Evolutionary conservation across 1,284 basidiomycete species (phyloP).

Genomic region (Cryptococcus sp.): DNA sequence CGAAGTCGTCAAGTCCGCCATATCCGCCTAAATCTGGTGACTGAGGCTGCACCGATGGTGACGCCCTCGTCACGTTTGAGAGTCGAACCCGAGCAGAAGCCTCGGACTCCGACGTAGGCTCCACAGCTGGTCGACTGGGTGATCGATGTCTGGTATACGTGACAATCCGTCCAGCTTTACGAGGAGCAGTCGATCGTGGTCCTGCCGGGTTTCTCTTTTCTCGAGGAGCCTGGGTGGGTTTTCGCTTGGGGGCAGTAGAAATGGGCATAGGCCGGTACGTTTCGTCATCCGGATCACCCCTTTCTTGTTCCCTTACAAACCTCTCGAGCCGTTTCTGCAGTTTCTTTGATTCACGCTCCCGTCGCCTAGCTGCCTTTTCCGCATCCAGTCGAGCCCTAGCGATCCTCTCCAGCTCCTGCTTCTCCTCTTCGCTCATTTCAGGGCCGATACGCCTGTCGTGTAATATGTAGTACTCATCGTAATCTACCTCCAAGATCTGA

Average conservation of each 20-base stretch:
- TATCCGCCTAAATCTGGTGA: too few species aligned
- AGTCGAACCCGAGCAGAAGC: not conserved
- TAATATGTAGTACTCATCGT: conserved; percentile 35
- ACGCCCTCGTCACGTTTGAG: too few species aligned
- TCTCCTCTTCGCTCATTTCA: conserved; percentile 13
- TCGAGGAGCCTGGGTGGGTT: not conserved
- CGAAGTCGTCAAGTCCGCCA: too few species aligned
- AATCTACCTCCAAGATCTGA: conserved; percentile 29
- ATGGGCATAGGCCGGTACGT: not conserved
- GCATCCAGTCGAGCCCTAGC: conserved; percentile 22
- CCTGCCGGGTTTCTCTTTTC: too few species aligned
- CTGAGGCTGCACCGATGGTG: too few species aligned
- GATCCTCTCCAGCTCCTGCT: conserved; percentile 28
- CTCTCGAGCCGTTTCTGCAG: conserved; percentile 25
- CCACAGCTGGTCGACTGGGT: not conserved
- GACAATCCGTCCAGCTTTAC: too few species aligned
- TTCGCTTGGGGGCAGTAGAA: not conserved
- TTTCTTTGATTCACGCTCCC: conserved; percentile 18
- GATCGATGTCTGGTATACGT: too few species aligned
- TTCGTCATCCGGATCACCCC: not conserved
- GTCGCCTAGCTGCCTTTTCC: conserved; percentile 26
- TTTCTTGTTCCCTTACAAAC: conserved; percentile 13
- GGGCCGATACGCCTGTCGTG: conserved; percentile 5
- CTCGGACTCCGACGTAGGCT: not conserved
- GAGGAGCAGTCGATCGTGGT: not conserved